Percentiles rank a stretch among this genome's conserved stretches.
Evolutionary conservation across 441 rosid genomes (phyloP).

Genomic region (Euphorbia celastroides): DNA sequence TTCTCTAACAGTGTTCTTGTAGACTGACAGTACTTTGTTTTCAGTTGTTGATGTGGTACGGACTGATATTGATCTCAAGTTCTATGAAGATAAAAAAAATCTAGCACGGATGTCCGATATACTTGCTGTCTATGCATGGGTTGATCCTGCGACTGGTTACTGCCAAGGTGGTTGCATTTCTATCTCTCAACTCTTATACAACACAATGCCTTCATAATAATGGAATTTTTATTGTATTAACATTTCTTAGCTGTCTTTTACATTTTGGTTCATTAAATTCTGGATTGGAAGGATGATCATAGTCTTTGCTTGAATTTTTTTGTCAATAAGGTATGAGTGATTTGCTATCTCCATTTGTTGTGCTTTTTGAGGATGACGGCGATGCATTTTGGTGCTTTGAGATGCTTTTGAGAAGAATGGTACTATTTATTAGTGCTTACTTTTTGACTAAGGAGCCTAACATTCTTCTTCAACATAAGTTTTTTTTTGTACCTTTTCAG

Average conservation of each 20-base stretch:
- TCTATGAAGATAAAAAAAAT: conserved; percentile 79
- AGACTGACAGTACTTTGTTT: conserved; percentile 21
- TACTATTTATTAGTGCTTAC: conserved; percentile 23
- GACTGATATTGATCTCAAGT: conserved; percentile 91
- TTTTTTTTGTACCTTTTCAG: conserved; percentile 34
- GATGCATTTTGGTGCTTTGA: conserved; percentile 99
- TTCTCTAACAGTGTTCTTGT: conserved; percentile 11
- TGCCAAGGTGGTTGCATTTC: conserved; percentile 72
- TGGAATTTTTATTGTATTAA: not conserved
- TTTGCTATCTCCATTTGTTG: conserved; percentile 85
- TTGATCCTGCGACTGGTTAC: conserved; percentile 94
- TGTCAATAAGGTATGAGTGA: conserved; percentile 82
- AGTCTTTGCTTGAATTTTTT: conserved; percentile 17
- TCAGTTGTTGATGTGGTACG: conserved; percentile 97
- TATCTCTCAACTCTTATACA: conserved; percentile 5
- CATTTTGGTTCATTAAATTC: conserved; percentile 3
- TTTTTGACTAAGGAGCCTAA: conserved; percentile 13
- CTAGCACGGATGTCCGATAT: conserved; percentile 95
- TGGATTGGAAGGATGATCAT: conserved; percentile 3
- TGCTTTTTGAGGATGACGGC: conserved; percentile 86
- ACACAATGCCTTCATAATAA: not conserved
- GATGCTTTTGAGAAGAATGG: conserved; percentile 95
- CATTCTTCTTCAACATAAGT: conserved; percentile 25
- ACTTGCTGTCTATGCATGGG: conserved; percentile 98
- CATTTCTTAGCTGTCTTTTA: not conserved